Evolutionary conservation across 2,329 filamentous ascomycete genomes (phyloP).

Genomic region (Pseudocercospora crystallina): DNA sequence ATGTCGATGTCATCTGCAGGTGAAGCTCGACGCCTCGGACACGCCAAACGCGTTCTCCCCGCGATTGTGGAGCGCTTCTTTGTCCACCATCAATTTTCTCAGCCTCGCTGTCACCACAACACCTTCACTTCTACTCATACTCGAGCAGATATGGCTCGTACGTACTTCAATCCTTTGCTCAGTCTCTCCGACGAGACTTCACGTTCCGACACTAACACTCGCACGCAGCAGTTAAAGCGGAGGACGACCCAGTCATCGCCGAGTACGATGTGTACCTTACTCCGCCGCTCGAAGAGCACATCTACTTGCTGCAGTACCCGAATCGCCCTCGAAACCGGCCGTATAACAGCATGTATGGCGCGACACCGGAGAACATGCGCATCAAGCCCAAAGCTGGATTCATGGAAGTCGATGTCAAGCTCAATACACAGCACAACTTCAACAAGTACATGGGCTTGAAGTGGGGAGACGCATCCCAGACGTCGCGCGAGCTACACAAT

Average conservation of each 20-base stretch:
- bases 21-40: conserved; percentile 7
- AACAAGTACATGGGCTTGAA: conserved; percentile 78
- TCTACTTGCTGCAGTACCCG: conserved; percentile 83
- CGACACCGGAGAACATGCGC: conserved; percentile 70
- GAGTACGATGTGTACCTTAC: conserved; percentile 85
- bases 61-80: neutral
- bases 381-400: conserved; percentile 80
- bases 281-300: conserved; percentile 56
- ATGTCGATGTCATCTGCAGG: neutral
- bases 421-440: conserved; percentile 72
- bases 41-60: conserved; percentile 6
- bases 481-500: conserved; percentile 39
- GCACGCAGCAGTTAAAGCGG: conserved; percentile 25
- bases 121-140: neutral
- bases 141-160: conserved; percentile 25
- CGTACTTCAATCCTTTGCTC: conserved; percentile 15
- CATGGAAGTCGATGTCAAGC: conserved; percentile 86
- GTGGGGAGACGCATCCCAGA: conserved; percentile 72
- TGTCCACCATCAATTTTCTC: neutral
- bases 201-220: conserved; percentile 11
- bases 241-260: conserved; percentile 50
- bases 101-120: neutral
- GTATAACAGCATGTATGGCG: conserved; percentile 57
- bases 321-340: conserved; percentile 67
- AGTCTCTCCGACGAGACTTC: conserved; percentile 13